Evolutionary conservation across 1,284 basidiomycete species (phyloP).

Genomic region (Ganoderma resinaceum): DNA sequence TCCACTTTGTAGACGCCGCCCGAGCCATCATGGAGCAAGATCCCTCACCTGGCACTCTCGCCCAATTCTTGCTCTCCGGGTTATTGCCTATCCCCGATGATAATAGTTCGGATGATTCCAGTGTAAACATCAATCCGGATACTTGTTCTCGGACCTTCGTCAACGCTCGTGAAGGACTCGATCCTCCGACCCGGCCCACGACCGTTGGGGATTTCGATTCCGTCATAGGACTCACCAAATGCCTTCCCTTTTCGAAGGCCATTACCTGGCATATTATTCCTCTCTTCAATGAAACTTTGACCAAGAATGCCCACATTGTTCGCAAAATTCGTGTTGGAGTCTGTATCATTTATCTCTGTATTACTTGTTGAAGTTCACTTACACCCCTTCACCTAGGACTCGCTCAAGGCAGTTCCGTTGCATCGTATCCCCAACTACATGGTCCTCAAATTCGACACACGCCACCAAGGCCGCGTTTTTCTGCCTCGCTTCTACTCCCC

Average conservation of each 20-base stretch:
- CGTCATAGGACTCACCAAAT: background rate
- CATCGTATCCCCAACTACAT: background rate
- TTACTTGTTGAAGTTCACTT: too few species aligned
- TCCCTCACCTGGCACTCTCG: too few species aligned
- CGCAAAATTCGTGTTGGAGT: background rate
- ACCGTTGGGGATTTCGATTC: background rate
- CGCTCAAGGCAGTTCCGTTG: background rate
- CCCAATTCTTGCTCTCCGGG: too few species aligned
- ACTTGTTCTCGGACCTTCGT: too few species aligned
- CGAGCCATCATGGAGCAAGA: too few species aligned
- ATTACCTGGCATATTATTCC: background rate
- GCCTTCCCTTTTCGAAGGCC: background rate
- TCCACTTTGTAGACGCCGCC: too few species aligned
- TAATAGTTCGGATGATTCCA: too few species aligned
- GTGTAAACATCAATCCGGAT: too few species aligned
- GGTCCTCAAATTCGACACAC: background rate
- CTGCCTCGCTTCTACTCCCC: background rate
- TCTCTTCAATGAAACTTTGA: background rate
- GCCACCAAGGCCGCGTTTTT: background rate
- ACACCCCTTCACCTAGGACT: too few species aligned
- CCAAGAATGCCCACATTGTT: background rate
- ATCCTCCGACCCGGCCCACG: too few species aligned
- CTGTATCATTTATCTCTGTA: background rate
- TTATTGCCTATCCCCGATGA: too few species aligned
- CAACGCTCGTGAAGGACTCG: too few species aligned